A percentile compares a stretch with the other conserved stretches of the same genome.
These are phyloP conservation scores for Sarcomyxa edulis DNA, from an alignment of 768 basidiomycete species.

Conservation along the genomic window DNA sequence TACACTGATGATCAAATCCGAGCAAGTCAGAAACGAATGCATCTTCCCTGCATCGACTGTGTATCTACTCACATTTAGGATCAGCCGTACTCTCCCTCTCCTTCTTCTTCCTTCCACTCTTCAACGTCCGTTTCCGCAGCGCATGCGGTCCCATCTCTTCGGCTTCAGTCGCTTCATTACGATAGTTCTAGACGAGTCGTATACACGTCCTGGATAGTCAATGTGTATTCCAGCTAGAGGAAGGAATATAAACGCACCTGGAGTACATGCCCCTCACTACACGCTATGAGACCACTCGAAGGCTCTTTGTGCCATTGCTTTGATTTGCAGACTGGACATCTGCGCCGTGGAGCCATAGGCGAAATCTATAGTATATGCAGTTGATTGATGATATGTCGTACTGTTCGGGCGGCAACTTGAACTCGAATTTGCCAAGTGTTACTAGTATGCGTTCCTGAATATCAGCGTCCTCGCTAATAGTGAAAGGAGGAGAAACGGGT, in stretches of 20 bases:
- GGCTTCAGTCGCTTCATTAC: constrained; percentile 73
- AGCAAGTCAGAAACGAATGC: background rate
- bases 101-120: constrained; percentile 49
- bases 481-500: no score
- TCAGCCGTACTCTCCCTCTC: constrained; percentile 47
- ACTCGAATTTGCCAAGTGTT: no score
- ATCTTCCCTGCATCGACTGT: no score
- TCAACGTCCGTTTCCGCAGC: constrained; percentile 62
- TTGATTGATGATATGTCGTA: no score
- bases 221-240: no score
- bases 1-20: constrained; percentile 52
- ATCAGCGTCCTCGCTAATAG: no score
- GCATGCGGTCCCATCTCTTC: constrained; percentile 58
- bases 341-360: constrained; percentile 56
- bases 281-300: constrained; percentile 74
- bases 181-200: constrained; percentile 55
- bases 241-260: constrained; percentile 63
- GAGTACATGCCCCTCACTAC: constrained; percentile 88
- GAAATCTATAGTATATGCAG: no score
- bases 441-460: no score
- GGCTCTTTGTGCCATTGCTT: constrained; percentile 86
- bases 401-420: no score
- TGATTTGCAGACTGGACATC: constrained; percentile 78
- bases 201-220: background rate
- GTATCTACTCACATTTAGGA: constrained; percentile 49